These are phyloP conservation scores for Scenedesmus sp. DNA, from an alignment of 163 green algal species.

Conservation along the genomic window DNA sequence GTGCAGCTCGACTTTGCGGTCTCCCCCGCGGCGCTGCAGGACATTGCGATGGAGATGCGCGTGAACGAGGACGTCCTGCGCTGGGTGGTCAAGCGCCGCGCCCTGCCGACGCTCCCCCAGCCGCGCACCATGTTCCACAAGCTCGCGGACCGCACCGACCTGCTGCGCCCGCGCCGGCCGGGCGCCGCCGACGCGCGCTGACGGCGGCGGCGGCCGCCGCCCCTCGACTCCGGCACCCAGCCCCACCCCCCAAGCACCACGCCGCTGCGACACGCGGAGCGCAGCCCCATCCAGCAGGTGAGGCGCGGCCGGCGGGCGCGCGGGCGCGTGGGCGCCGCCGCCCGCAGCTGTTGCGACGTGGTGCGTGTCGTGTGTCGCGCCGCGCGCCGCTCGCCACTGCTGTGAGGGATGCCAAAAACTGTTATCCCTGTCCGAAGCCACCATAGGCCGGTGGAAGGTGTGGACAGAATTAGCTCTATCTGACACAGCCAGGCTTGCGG, in stretches of 20 bases:
- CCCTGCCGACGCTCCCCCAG: slow-evolving; percentile 40
- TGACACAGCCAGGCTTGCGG: slow-evolving; percentile 60
- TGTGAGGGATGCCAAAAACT: slow-evolving; percentile 49
- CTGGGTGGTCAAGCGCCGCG: slow-evolving; percentile 74
- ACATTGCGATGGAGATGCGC: slow-evolving; percentile 77
- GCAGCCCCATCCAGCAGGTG: background rate
- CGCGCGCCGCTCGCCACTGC: background rate
- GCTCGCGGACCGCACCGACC: background rate
- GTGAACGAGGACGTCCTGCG: slow-evolving; percentile 80
- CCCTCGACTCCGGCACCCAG: no score
- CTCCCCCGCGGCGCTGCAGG: slow-evolving; percentile 49
- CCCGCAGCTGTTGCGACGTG: slow-evolving; percentile 54
- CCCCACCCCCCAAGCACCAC: background rate
- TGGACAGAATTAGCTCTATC: slow-evolving; percentile 85
- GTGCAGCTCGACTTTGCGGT: slow-evolving; percentile 85
- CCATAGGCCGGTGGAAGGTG: slow-evolving; percentile 67
- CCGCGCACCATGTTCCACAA: slow-evolving; percentile 25
- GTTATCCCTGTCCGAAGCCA: slow-evolving; percentile 86
- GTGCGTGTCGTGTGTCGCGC: background rate
- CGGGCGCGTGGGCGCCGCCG: background rate
- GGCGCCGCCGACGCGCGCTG: no score
- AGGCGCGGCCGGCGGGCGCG: no score
- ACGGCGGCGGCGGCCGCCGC: no score
- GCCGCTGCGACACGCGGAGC: background rate
- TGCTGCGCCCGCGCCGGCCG: background rate